phyloP scores from a whole-genome alignment of 805 yeast genomes.

The Yamadazyma sp. region DNA sequence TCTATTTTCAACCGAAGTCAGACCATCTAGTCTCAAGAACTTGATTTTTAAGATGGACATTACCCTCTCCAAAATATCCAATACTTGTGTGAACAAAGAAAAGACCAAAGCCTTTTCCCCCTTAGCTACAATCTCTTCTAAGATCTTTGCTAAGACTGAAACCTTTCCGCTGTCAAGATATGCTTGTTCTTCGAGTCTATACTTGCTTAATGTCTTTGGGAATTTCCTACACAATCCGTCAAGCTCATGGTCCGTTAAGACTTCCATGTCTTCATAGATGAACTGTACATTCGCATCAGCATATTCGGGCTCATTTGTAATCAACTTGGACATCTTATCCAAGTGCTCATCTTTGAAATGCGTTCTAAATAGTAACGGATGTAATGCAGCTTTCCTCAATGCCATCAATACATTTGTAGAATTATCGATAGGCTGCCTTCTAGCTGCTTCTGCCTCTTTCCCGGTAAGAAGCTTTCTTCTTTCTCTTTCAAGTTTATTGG shows the following conservation, averaged over 20 bases:
- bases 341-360: constrained; percentile 57
- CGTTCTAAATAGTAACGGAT: constrained; percentile 80
- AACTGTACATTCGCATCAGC: constrained; percentile 71
- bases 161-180: constrained; percentile 79
- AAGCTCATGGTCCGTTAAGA: constrained; percentile 90
- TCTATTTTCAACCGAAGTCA: constrained; percentile 87
- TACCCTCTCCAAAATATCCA: constrained; percentile 82
- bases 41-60: constrained; percentile 62
- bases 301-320: constrained; percentile 81
- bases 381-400: constrained; percentile 88
- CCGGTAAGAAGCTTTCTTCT: constrained; percentile 39
- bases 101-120: constrained; percentile 76
- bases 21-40: constrained; percentile 89
- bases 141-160: constrained; percentile 49
- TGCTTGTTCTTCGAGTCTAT: constrained; percentile 51
- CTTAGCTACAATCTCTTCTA: constrained; percentile 54
- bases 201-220: constrained; percentile 60
- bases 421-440: constrained; percentile 36
- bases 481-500: constrained; percentile 43
- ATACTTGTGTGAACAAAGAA: constrained; percentile 88
- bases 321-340: constrained; percentile 68
- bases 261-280: constrained; percentile 91
- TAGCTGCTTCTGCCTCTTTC: constrained; percentile 34
- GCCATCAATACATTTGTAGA: constrained; percentile 80
- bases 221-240: constrained; percentile 71